Conservation (phyloP, 805 yeast species). For the Priceomyces melissophilus region DNA sequence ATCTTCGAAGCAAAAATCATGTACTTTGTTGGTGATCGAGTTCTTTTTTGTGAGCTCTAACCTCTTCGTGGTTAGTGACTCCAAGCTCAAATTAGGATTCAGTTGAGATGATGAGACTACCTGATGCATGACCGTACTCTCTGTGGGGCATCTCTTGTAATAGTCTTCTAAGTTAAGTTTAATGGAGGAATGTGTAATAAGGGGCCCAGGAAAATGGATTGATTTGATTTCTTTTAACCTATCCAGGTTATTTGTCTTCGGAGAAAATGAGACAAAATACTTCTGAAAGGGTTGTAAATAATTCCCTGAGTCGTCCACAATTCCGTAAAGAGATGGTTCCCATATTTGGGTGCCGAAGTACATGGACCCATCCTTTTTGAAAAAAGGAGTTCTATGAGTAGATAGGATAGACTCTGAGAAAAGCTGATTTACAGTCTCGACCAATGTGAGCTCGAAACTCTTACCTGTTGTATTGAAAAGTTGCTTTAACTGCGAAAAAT, state of each 20-base stretch:
- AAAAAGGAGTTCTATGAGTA: slow-evolving; percentile 6
- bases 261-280: slow-evolving; percentile 9
- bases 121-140: neutral
- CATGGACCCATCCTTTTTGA: slow-evolving; percentile 3
- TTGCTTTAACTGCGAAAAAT: slow-evolving; percentile 10
- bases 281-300: slow-evolving; percentile 1
- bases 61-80: neutral
- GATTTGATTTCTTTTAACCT: slow-evolving; percentile 9
- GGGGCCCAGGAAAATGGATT: slow-evolving; percentile 9
- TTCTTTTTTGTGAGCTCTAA: neutral
- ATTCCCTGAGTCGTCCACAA: slow-evolving; percentile 7
- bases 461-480: slow-evolving; percentile 8
- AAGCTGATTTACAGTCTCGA: slow-evolving; percentile 9
- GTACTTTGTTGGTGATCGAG: slow-evolving; percentile 7
- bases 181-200: slow-evolving; percentile 1
- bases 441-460: slow-evolving; percentile 3
- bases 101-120: neutral
- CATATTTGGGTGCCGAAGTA: slow-evolving; percentile 9
- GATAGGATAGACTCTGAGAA: slow-evolving; percentile 11
- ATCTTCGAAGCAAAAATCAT: slow-evolving; percentile 13
- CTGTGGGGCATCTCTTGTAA: neutral
- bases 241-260: slow-evolving; percentile 9
- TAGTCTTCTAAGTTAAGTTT: slow-evolving; percentile 8
- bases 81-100: neutral
- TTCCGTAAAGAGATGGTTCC: slow-evolving; percentile 9